These are phyloP conservation scores for Westerdykella sp. DNA, from an alignment of 2,329 filamentous ascomycete species.

Conservation along the genomic window DNA sequence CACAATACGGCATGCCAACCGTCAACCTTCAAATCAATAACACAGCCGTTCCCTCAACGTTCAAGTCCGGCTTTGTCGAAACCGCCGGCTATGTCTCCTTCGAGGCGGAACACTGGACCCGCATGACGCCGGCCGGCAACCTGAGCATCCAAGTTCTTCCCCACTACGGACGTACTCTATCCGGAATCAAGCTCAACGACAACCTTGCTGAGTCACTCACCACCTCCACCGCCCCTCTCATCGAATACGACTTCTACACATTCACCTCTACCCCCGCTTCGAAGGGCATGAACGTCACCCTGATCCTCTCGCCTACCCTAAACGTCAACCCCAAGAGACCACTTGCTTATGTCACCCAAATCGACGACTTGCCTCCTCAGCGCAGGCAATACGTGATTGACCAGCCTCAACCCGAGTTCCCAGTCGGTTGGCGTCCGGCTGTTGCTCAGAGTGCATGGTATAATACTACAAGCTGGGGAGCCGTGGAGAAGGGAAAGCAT, in stretches of 20 bases:
- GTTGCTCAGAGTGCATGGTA: slow-evolving; percentile 49
- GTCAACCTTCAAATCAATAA: slow-evolving; percentile 33
- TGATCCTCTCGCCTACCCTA: slow-evolving; percentile 42
- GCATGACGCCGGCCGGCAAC: slow-evolving; percentile 20
- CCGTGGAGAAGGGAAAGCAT: slow-evolving; percentile 33
- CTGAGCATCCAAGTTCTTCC: slow-evolving; percentile 26
- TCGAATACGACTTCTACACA: slow-evolving; percentile 36
- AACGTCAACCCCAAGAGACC: slow-evolving; percentile 47
- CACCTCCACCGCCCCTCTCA: slow-evolving; percentile 21
- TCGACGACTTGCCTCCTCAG: slow-evolving; percentile 39
- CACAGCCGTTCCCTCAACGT: slow-evolving; percentile 26
- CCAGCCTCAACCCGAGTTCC: slow-evolving; percentile 38
- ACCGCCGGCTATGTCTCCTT: slow-evolving; percentile 29
- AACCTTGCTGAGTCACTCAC: slow-evolving; percentile 23
- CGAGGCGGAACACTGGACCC: slow-evolving; percentile 37
- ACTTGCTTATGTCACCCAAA: slow-evolving; percentile 47
- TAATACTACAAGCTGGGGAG: slow-evolving; percentile 38
- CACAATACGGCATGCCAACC: slow-evolving; percentile 25
- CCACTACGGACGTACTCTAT: slow-evolving; percentile 33
- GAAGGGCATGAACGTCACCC: slow-evolving; percentile 34
- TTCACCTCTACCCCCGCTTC: slow-evolving; percentile 27
- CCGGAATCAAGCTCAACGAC: slow-evolving; percentile 29
- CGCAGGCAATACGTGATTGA: slow-evolving; percentile 41
- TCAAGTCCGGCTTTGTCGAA: slow-evolving; percentile 33
- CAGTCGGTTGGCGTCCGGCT: slow-evolving; percentile 45